Percentiles rank a stretch among this genome's conserved stretches.
Evolutionary conservation across 1,284 basidiomycete species (phyloP).

Genomic region (Puccinia triticina): DNA sequence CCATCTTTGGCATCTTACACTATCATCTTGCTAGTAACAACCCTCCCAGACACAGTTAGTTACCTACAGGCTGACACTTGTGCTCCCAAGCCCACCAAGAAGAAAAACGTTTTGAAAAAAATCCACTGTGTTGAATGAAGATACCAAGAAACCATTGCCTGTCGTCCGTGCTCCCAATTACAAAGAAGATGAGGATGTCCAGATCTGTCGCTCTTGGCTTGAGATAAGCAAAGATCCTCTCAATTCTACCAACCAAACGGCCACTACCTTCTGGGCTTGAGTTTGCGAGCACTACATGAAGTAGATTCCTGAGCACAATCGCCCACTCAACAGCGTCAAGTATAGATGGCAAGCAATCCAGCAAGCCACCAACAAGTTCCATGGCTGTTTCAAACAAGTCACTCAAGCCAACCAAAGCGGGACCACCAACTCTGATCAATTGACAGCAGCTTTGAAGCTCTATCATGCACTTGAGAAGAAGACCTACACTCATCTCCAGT

Average conservation of each 20-base stretch:
- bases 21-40: too few relatives aligned
- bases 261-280: background rate
- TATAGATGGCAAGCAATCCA: slow-evolving; percentile 1
- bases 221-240: background rate
- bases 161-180: slow-evolving; percentile 7
- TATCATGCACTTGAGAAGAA: background rate
- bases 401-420: background rate
- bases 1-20: too few relatives aligned
- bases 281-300: background rate
- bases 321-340: background rate
- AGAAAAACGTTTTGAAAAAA: background rate
- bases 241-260: background rate
- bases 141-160: too few relatives aligned
- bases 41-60: too few relatives aligned
- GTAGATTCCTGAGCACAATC: background rate
- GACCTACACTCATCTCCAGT: background rate
- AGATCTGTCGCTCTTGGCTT: too few relatives aligned
- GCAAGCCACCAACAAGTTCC: slow-evolving; percentile 15
- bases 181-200: background rate
- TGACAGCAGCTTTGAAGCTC: background rate
- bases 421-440: background rate
- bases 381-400: slow-evolving; percentile 6
- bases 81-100: background rate
- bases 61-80: too few relatives aligned
- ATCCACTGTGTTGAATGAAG: background rate